Evolutionary conservation across 1,284 basidiomycete genomes (phyloP).

Genomic region (Naganishia liquefaciens): DNA sequence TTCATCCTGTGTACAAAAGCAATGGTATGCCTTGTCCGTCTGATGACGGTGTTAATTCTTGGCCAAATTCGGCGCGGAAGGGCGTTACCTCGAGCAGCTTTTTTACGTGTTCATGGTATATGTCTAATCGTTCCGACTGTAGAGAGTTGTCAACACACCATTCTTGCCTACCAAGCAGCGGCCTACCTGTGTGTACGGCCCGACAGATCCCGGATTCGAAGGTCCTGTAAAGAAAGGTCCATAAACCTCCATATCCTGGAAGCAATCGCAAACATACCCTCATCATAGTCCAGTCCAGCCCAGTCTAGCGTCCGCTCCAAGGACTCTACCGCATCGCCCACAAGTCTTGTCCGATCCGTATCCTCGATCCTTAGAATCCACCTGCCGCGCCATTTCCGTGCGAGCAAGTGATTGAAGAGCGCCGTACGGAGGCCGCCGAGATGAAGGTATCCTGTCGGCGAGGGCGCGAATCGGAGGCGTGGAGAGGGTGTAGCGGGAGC

Average conservation of each 20-base stretch:
- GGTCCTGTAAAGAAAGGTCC: constrained; percentile 62
- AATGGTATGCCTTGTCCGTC: constrained; percentile 87
- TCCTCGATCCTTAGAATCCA: constrained; percentile 92
- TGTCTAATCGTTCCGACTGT: constrained; percentile 81
- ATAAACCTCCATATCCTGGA: too few relatives aligned
- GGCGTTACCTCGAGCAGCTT: constrained; percentile 68
- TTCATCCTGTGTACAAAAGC: constrained; percentile 80
- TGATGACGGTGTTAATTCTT: constrained; percentile 45
- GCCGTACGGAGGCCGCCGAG: constrained; percentile 95
- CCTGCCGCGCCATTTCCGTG: constrained; percentile 75
- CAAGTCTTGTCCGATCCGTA: constrained; percentile 82
- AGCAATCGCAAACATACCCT: constrained; percentile 60
- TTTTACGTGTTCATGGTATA: constrained; percentile 74
- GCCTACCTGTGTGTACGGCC: constrained; percentile 76
- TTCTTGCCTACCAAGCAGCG: background rate
- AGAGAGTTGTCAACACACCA: constrained; percentile 17
- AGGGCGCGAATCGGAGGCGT: constrained; percentile 86
- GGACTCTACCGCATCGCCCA: constrained; percentile 79
- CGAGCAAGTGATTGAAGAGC: constrained; percentile 86
- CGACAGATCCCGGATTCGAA: constrained; percentile 68
- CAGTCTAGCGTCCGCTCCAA: constrained; percentile 77
- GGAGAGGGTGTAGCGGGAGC: constrained; percentile 19
- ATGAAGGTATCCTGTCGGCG: constrained; percentile 91
- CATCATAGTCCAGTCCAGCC: constrained; percentile 92
- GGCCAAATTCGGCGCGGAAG: background rate